Percentiles rank a stretch among this genome's conserved stretches.
Conservation (phyloP, 1,284 basidiomycete species). For the Butyriboletus appendiculatus region DNA sequence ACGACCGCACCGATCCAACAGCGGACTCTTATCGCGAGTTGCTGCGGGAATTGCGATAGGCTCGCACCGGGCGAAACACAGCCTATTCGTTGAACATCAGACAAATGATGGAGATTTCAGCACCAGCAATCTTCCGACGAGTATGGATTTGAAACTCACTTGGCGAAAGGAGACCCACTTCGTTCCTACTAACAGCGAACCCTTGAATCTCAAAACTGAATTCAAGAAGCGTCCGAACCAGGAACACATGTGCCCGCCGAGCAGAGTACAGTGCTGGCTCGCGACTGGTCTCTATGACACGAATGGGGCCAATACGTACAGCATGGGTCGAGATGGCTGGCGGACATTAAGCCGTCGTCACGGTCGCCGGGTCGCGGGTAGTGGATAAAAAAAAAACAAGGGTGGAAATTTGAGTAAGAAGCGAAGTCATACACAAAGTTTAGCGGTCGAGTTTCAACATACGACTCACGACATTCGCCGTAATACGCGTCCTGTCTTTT, state of each 20-base stretch:
- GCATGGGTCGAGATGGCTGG: not conserved
- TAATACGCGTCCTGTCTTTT: not conserved
- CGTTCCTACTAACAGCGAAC: constrained; percentile 29
- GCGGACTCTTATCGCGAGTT: not conserved
- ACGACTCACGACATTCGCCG: constrained; percentile 1
- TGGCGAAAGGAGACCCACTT: not conserved
- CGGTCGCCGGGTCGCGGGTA: not conserved
- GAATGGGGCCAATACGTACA: not conserved
- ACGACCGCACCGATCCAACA: too few species aligned
- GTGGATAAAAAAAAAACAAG: not conserved
- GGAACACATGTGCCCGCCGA: not conserved
- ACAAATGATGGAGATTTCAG: not conserved
- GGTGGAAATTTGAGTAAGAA: not conserved
- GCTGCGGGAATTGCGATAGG: not conserved
- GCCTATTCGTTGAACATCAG: not conserved
- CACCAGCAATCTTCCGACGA: constrained; percentile 35
- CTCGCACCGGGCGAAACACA: not conserved
- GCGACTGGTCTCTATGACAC: too few species aligned
- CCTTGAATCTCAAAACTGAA: constrained; percentile 35
- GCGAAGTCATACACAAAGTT: constrained; percentile 7
- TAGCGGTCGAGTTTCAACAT: constrained; percentile 3
- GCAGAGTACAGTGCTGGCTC: not conserved
- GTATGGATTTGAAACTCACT: not conserved
- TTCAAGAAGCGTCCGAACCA: constrained; percentile 23
- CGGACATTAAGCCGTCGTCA: constrained; percentile 1